Evolutionary conservation across 2,329 filamentous ascomycete genomes (phyloP).

Genomic region (Penicillium sp.): DNA sequence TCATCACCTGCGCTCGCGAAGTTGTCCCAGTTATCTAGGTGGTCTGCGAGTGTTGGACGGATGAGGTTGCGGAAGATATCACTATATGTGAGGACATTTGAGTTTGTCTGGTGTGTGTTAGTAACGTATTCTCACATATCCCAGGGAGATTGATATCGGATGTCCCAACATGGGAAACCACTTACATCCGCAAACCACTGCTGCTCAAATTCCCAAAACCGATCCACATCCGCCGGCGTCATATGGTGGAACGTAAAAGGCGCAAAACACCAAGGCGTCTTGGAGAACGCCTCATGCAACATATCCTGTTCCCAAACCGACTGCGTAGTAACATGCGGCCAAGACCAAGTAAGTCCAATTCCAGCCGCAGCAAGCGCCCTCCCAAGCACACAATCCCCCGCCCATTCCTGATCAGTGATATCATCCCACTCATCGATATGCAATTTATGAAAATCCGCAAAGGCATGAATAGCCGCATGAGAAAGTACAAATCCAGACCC

Average conservation of each 20-base stretch:
- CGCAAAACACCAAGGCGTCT: conserved; percentile 27
- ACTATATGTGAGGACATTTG: conserved; percentile 18
- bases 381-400: conserved; percentile 48
- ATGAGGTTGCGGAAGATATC: conserved; percentile 25
- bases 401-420: conserved; percentile 43
- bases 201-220: conserved; percentile 26
- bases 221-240: conserved; percentile 25
- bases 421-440: conserved; percentile 43
- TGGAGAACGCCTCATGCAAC: conserved; percentile 18
- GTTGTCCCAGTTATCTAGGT: conserved; percentile 21
- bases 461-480: conserved; percentile 43
- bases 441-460: conserved; percentile 41
- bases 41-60: conserved; percentile 16
- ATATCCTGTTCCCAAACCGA: conserved; percentile 28
- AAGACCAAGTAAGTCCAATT: conserved; percentile 36
- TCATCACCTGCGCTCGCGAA: conserved; percentile 6
- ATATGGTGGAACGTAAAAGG: conserved; percentile 32
- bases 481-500: conserved; percentile 53
- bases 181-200: conserved; percentile 27
- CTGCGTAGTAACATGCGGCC: conserved; percentile 23
- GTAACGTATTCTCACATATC: not conserved
- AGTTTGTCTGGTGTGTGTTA: conserved; percentile 14
- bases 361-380: conserved; percentile 43
- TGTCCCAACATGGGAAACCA: too few species aligned
- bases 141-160: too few species aligned